Conservation (phyloP, 2,329 filamentous ascomycete species). For the Drechslerella coelobrocha region DNA sequence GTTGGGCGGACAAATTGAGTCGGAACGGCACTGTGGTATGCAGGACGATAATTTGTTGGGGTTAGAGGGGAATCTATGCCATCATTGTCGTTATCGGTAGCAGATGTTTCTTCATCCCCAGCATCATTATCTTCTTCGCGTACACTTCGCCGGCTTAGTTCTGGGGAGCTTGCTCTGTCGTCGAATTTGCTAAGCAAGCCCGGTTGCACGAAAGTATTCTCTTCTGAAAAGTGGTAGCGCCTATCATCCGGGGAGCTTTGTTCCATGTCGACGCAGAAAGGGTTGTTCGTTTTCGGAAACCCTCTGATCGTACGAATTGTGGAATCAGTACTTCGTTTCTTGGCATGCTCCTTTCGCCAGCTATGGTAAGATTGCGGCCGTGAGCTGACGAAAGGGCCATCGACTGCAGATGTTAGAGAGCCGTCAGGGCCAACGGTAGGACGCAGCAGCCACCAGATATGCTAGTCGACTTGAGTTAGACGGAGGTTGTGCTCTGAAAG, state of each 20-base stretch:
- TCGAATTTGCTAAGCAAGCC: constrained; percentile 29
- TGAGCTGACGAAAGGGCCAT: constrained; percentile 4
- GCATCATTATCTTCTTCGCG: constrained; percentile 46
- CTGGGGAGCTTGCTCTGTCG: constrained; percentile 43
- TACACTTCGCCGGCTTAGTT: constrained; percentile 33
- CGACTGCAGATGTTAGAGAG: not conserved
- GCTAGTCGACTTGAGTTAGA: constrained; percentile 7
- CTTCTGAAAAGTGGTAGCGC: constrained; percentile 9
- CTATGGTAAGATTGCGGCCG: constrained; percentile 43
- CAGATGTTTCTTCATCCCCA: constrained; percentile 48
- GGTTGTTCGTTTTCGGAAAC: constrained; percentile 26
- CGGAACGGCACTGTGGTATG: constrained; percentile 37
- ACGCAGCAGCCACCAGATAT: constrained; percentile 32
- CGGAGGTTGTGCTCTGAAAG: not conserved
- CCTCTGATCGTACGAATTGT: constrained; percentile 42
- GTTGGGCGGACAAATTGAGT: constrained; percentile 25
- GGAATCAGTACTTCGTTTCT: constrained; percentile 39
- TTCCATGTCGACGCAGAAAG: constrained; percentile 8
- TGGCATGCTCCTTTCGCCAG: constrained; percentile 48
- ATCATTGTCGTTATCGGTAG: constrained; percentile 50
- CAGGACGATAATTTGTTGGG: constrained; percentile 35
- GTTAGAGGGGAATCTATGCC: constrained; percentile 44
- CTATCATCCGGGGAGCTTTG: constrained; percentile 16
- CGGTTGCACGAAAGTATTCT: constrained; percentile 19
- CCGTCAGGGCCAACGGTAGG: not conserved